These are phyloP conservation scores for Patellaria atrata DNA, from an alignment of 495 filamentous ascomycete genomes.

Conservation along the genomic window DNA sequence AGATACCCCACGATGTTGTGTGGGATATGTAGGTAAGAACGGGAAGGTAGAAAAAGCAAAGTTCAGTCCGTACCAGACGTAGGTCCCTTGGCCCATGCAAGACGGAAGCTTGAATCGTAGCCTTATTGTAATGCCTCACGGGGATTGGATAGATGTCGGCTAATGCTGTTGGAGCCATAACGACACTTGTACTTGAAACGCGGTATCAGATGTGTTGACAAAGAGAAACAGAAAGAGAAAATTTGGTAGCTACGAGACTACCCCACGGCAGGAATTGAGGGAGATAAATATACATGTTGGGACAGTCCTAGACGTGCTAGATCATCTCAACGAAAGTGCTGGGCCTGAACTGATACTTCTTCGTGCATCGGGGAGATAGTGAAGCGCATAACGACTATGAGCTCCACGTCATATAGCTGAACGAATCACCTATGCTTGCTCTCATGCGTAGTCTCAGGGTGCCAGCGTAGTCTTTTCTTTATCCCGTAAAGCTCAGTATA, in stretches of 20 bases:
- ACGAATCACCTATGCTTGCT: slow-evolving; percentile 14
- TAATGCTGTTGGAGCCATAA: slow-evolving; percentile 23
- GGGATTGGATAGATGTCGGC: slow-evolving; percentile 23
- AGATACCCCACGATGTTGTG: slow-evolving; percentile 15
- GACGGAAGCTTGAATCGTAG: slow-evolving; percentile 21
- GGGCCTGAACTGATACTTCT: slow-evolving; percentile 9
- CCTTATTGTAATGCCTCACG: slow-evolving; percentile 18
- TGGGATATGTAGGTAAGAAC: slow-evolving; percentile 12
- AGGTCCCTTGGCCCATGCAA: slow-evolving; percentile 25
- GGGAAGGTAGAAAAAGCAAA: slow-evolving; percentile 11
- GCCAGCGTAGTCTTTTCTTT: slow-evolving; percentile 21
- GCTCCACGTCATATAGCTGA: slow-evolving; percentile 21
- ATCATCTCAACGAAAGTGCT: too few relatives aligned
- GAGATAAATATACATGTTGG: slow-evolving; percentile 19
- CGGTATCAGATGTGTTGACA: too few relatives aligned
- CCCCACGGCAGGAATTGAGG: slow-evolving; percentile 21
- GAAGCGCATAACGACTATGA: slow-evolving; percentile 12
- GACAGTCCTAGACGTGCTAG: slow-evolving; percentile 3
- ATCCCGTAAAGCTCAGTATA: slow-evolving; percentile 19
- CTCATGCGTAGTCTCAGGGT: slow-evolving; percentile 14
- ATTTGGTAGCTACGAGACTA: slow-evolving; percentile 14
- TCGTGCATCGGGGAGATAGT: slow-evolving; percentile 22
- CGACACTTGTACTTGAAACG: slow-evolving; percentile 9
- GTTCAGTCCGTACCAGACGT: slow-evolving; percentile 24
- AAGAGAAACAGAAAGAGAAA: slow-evolving; percentile 4